Conservation (phyloP, 148 eudicot genomes). For the Vaccinium myrtillus region DNA sequence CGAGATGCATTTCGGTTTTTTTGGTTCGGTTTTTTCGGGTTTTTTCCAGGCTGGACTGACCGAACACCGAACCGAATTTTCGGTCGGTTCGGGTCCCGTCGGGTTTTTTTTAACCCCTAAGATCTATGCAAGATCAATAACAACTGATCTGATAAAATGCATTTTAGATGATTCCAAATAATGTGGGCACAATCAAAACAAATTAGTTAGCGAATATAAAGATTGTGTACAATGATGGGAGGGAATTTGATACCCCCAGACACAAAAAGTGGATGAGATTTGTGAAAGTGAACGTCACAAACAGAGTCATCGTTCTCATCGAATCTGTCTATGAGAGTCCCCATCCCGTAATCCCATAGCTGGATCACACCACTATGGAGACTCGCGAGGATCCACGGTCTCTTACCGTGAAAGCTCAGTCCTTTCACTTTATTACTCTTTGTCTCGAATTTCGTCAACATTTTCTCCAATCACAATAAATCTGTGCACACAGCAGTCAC, state of each 20-base stretch:
- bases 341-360: constrained; percentile 84
- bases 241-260: constrained; percentile 54
- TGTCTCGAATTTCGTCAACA: constrained; percentile 86
- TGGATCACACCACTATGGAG: constrained; percentile 81
- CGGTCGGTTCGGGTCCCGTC: too few species aligned
- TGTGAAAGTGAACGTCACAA: constrained; percentile 71
- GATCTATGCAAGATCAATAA: neutral
- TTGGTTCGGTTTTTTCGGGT: too few species aligned
- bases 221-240: neutral
- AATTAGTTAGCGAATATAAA: neutral
- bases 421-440: constrained; percentile 86
- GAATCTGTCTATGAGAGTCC: constrained; percentile 72
- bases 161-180: neutral
- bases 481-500: too few species aligned
- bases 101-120: too few species aligned
- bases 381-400: constrained; percentile 84
- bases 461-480: constrained; percentile 18
- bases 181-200: neutral
- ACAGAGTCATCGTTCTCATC: constrained; percentile 80
- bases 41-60: too few species aligned
- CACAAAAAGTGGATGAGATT: constrained; percentile 70
- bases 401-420: constrained; percentile 64
- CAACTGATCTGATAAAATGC: neutral
- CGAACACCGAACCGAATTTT: too few species aligned
- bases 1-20: too few species aligned